Evolutionary conservation across 2,329 filamentous ascomycete genomes (phyloP).

Genomic region (Penicillium psychrosexuale): DNA sequence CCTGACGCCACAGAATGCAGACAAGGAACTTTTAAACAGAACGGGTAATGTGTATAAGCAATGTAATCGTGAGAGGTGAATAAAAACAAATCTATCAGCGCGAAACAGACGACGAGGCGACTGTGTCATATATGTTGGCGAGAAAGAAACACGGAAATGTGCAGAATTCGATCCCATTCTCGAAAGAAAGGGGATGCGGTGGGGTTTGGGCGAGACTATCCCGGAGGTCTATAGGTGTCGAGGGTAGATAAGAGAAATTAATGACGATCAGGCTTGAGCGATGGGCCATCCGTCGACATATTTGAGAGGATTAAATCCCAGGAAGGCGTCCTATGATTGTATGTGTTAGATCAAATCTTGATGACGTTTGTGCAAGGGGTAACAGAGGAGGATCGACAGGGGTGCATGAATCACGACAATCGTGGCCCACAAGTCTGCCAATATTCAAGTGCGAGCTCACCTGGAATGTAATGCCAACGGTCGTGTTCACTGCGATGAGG

Average conservation of each 20-base stretch:
- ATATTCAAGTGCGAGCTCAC: slow-evolving; percentile 17
- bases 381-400: slow-evolving; percentile 23
- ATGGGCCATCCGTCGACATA: slow-evolving; percentile 36
- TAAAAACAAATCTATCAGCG: background rate
- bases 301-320: slow-evolving; percentile 31
- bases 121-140: background rate
- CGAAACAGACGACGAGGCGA: background rate
- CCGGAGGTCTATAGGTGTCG: background rate
- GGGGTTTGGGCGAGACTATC: background rate
- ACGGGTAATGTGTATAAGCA: background rate
- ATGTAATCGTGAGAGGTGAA: background rate
- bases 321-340: slow-evolving; percentile 25
- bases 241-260: background rate
- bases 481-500: slow-evolving; percentile 27
- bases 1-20: background rate
- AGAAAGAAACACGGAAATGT: background rate
- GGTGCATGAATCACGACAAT: slow-evolving; percentile 4
- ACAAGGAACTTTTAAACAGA: background rate
- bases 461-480: slow-evolving; percentile 29
- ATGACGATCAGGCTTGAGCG: slow-evolving; percentile 17
- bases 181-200: background rate
- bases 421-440: slow-evolving; percentile 14
- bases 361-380: slow-evolving; percentile 6
- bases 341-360: slow-evolving; percentile 16
- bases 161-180: background rate